Evolutionary conservation across 1,284 basidiomycete genomes (phyloP), one percentile per base, ranked within the genome.

Genomic region (Malassezia yamatoensis): DNA sequence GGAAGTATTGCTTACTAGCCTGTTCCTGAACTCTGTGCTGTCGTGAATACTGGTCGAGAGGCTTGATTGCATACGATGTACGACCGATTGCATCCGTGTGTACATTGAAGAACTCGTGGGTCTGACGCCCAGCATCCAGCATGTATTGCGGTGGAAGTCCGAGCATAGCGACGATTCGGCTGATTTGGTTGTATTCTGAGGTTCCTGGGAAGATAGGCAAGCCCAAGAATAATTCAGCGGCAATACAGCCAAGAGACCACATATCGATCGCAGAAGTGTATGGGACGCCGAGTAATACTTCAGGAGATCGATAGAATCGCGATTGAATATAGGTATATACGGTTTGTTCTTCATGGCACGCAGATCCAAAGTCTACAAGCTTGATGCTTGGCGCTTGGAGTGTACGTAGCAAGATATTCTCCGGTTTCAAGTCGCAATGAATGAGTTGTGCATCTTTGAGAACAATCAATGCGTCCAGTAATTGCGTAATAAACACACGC

Each of bases 281-380:
- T 4, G 91, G 85, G 72, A 96, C 83, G 20, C 91, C 91, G 20
- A 99, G 81, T 13, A 99, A 80, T 24, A 99, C 94, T 78, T 99
- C 94, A 5, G 93, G 94, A 4, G 89, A 94, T 39, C 94, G 87
- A 75, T 94, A 94, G 79, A 94, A 94, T 38, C 90, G 87, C 79
- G 87, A 90, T 76, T 94, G 90, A 65, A 94, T 94, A 73, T 94
- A 94, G 2, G 90, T 94, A 75, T 94, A 94, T 60, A 99, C 93
- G 94, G 41, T 98, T 78, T 98, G 94, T 68, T 96, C 86, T 76
- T 98, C 94, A 65, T 96, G 87, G 76, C 94, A 98, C 73, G 90
- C 96, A 70, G 89, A 93, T 39, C 94, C 94, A 76, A 98, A 99
- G 77, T 99, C 94, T 67, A 99, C 98, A 59, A 96, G 90, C 77